Conservation (phyloP, 306 rosid genomes). For the Styphnolobium japonicum region DNA sequence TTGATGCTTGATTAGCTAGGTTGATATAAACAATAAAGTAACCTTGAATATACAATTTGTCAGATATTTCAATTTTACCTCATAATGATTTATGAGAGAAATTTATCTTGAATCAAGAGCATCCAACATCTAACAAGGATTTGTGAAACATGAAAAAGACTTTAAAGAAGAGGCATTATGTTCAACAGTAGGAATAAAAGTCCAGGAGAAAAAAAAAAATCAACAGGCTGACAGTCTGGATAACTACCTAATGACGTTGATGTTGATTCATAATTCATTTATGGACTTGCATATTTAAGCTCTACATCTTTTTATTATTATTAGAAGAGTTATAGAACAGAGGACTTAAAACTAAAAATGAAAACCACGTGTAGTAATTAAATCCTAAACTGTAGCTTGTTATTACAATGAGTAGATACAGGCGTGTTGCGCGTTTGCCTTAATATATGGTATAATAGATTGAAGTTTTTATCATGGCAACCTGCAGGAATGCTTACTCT, state of each 20-base stretch:
- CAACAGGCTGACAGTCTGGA: conserved; percentile 1
- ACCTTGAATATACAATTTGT: neutral
- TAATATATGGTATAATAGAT: neutral
- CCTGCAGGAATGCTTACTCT: conserved; percentile 42
- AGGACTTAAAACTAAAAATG: neutral
- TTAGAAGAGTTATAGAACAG: neutral
- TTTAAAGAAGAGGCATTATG: neutral
- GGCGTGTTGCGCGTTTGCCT: neutral
- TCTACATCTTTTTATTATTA: neutral
- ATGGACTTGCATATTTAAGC: conserved; percentile 3
- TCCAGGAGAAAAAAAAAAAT: neutral
- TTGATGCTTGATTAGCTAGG: conserved; percentile 11
- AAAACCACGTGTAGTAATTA: conserved; percentile 1
- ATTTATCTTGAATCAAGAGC: conserved; percentile 8
- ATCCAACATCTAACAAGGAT: neutral
- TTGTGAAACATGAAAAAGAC: conserved; percentile 13
- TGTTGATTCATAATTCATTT: neutral
- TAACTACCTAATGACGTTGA: conserved; percentile 15
- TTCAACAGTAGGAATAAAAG: neutral
- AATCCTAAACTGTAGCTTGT: neutral
- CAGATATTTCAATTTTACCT: conserved; percentile 5
- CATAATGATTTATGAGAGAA: conserved; percentile 17
- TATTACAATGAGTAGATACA: neutral
- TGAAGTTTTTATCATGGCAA: neutral
- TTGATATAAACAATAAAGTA: conserved; percentile 14